These are phyloP conservation scores for Fusarium coicis DNA, from an alignment of 2,329 filamentous ascomycete species.

Conservation along the genomic window DNA sequence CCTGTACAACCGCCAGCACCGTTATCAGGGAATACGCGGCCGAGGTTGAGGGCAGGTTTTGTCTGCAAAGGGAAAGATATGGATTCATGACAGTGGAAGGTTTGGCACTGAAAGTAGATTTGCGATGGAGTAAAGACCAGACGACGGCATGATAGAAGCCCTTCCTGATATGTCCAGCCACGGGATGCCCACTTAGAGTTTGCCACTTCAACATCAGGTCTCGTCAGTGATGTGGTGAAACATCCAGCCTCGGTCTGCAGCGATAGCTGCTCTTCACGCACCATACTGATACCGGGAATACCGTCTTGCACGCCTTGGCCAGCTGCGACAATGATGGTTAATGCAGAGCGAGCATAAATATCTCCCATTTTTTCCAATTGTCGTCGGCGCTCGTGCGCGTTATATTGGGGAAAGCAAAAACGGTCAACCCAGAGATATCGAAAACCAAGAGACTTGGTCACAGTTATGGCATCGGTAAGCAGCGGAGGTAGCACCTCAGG, in stretches of 20 bases:
- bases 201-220: conserved; percentile 50
- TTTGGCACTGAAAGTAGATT: conserved; percentile 52
- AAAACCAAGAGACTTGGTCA: conserved; percentile 48
- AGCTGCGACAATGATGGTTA: conserved; percentile 52
- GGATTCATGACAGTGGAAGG: conserved; percentile 52
- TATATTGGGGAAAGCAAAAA: conserved; percentile 49
- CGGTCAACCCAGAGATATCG: conserved; percentile 54
- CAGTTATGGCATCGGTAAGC: conserved; percentile 48
- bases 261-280: conserved; percentile 50
- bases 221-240: conserved; percentile 51
- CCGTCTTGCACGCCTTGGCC: conserved; percentile 46
- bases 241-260: conserved; percentile 48
- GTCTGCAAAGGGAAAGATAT: conserved; percentile 48
- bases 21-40: conserved; percentile 47
- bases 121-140: conserved; percentile 53
- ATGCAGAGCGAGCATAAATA: conserved; percentile 48
- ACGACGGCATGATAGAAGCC: conserved; percentile 49
- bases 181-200: conserved; percentile 50
- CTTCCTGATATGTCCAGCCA: conserved; percentile 53
- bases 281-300: conserved; percentile 50
- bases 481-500: conserved; percentile 45
- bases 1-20: conserved; percentile 39
- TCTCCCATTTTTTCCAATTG: conserved; percentile 49
- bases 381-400: conserved; percentile 38
- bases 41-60: conserved; percentile 46